phyloP scores from a whole-genome alignment of 495 filamentous ascomycete species.

The Aeminium ludgeri region DNA sequence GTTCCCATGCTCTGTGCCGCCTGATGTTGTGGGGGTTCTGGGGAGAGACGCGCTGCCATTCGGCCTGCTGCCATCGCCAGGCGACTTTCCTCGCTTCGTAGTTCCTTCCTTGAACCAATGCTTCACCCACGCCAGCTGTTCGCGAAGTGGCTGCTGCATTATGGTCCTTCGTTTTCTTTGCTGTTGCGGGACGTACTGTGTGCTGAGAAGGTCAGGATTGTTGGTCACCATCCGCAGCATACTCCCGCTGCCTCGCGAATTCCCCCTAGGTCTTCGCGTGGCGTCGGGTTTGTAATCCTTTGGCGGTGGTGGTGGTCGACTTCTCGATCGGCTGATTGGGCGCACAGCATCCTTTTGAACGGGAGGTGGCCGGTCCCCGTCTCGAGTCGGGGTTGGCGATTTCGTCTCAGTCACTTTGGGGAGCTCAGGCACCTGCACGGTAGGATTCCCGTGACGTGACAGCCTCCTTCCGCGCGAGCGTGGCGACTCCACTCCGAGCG shows the following conservation, averaged over 20 bases:
- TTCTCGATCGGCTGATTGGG: constrained; percentile 10
- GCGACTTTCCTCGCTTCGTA: constrained; percentile 50
- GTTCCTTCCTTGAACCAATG: constrained; percentile 70
- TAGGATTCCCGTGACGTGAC: constrained; percentile 18
- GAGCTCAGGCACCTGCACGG: constrained; percentile 44
- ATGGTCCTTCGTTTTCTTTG: constrained; percentile 38
- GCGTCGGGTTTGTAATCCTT: constrained; percentile 42
- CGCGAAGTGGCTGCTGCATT: constrained; percentile 54
- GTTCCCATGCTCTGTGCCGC: not conserved
- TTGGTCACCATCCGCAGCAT: constrained; percentile 66
- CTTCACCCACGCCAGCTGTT: constrained; percentile 71
- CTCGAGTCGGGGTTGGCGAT: constrained; percentile 23
- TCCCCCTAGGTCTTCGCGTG: constrained; percentile 4
- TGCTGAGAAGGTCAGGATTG: constrained; percentile 43
- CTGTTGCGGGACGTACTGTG: constrained; percentile 27
- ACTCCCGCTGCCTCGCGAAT: constrained; percentile 41
- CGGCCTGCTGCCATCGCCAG: constrained; percentile 28
- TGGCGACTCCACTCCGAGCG: constrained; percentile 25
- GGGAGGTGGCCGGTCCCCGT: not conserved
- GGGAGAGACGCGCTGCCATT: not conserved
- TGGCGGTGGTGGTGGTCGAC: constrained; percentile 59
- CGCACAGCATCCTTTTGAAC: constrained; percentile 3
- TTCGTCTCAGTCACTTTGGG: constrained; percentile 51
- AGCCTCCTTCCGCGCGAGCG: constrained; percentile 23
- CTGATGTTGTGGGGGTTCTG: too few relatives aligned